Percentiles rank a stretch among this genome's conserved stretches.
Conservation (phyloP, 352 stramenopile species). For the Phytophthora constricta region DNA sequence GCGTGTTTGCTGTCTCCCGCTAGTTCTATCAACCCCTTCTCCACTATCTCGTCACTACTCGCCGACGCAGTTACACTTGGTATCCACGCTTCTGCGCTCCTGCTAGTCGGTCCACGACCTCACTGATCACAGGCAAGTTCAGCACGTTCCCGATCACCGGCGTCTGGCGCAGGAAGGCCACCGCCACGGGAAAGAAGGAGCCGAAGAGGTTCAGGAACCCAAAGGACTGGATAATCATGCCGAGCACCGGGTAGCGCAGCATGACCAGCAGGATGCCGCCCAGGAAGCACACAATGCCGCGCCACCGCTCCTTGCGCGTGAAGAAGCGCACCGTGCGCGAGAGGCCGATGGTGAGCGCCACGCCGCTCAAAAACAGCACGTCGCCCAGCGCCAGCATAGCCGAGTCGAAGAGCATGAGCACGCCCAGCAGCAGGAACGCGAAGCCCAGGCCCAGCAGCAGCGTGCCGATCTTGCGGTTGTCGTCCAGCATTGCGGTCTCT, state of each 20-base stretch:
- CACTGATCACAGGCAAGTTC: slow-evolving; percentile 81
- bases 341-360: slow-evolving; percentile 94
- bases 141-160: slow-evolving; percentile 92
- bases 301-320: slow-evolving; percentile 92
- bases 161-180: slow-evolving; percentile 93
- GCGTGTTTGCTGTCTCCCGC: background rate
- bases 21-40: background rate
- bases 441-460: slow-evolving; percentile 93
- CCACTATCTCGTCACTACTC: background rate
- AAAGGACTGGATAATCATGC: slow-evolving; percentile 94
- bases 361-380: slow-evolving; percentile 93
- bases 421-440: slow-evolving; percentile 92
- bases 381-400: slow-evolving; percentile 94
- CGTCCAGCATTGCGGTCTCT: slow-evolving; percentile 88
- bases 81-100: slow-evolving; percentile 87
- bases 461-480: slow-evolving; percentile 97
- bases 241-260: slow-evolving; percentile 92
- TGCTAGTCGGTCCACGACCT: slow-evolving; percentile 85
- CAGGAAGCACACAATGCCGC: slow-evolving; percentile 95
- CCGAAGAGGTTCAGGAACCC: slow-evolving; percentile 96
- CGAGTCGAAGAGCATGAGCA: slow-evolving; percentile 95
- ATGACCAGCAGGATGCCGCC: slow-evolving; percentile 94
- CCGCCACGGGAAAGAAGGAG: slow-evolving; percentile 96
- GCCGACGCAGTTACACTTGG: slow-evolving; percentile 59
- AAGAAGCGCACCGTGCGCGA: slow-evolving; percentile 95